Evolutionary conservation across 2,329 filamentous ascomycete species (phyloP), one percentile per base, ranked within the genome.

Genomic region (Plectosphaerella plurivora): DNA sequence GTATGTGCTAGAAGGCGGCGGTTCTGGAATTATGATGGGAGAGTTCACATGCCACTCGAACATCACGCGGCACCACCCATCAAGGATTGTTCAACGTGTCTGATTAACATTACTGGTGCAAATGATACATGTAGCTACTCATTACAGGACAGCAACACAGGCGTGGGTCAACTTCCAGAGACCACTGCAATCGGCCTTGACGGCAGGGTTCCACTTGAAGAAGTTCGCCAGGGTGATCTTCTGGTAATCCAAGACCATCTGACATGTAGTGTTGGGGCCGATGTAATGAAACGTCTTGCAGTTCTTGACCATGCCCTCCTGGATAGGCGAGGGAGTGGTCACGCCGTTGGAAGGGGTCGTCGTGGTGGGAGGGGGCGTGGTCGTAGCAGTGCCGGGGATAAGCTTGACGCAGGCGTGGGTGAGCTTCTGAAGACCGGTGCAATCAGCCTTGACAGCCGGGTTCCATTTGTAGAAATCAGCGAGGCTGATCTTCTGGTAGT

Each of bases 231-330:
- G 11, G 2, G 42, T 47, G 50, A 51, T 41, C n/a, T 36, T 39
- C 42, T 54, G 44, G n/a, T 47, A n/a, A 18, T n/a, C n/a, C 42
- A 45, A 16, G 8, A 58, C 51, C 9, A 10, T 36, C 18, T 49
- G 28, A 49, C 58, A 58, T 11, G 16, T 47, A 35, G 49, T 50
- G 49, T 15, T 49, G 45, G 15, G 22, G 1, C n/a, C 16, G 45
- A 55, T 45, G 14, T 35, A 47, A 37, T 60, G 49, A n/a, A 55
- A 60, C 18, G 36, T 53, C 28, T 55, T 57, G 54, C 58, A 60
- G 35, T 41, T 48, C 22, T 18, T 46, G 1, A 52, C 47, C 55
- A 60, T 58, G 33, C 52, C 51, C 12, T 11, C 9, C 47, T 55
- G 53, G 51, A 55, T 22, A 2, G 49, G 49, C 15, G 48, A 33